Evolutionary conservation across 768 basidiomycete species (phyloP), one percentile per base, ranked within the genome.

Genomic region (Favolaschia claudopus): DNA sequence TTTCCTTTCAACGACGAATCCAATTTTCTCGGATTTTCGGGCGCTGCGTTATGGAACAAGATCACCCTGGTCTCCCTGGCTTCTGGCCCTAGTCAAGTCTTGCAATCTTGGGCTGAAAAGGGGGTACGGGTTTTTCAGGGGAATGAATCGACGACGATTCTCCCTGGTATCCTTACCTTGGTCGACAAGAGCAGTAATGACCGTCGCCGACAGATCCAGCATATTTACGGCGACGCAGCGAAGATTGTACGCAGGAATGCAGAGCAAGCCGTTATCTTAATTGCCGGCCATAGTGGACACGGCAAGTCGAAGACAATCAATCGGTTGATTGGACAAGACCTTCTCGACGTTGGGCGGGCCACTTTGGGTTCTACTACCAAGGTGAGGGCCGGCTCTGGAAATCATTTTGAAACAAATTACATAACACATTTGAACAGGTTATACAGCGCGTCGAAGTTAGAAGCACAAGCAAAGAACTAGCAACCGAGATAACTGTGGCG

Each of bases 241-340:
- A 12, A 38, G 25, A 27, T 25, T 8, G 36, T 50, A 19, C 15
- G 48, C 19, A 34, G 48, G 22, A n/a, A 50, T 28, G 24, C 17
- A 13, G 19, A 31, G 28, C 52, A 29, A 37, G 53, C 53, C 33
- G 53, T 55, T 6, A 45, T 55, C 22, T 44, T 55, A 1, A 33
- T 55, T 25, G 25, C 20, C 1, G 46, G 46, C 10, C 32, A 34
- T 24, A 36, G 22, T 15, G 46, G 46, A 17, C 46, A 48, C 13
- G 46, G 46, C 10, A 48, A 48, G n/a, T 34, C 46, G 13, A 48
- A 48, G 46, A 45, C 44, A 19, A 45, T 55, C n/a, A 55, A 55
- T 27, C 42, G 43, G 1, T 36, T 55, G 10, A 45, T 55, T 14
- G 53, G 53, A 15, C 33, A 37, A 17, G 43, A 36, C 1, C 43